Base-by-base conservation (phyloP, 1,284 basidiomycete genomes). In the Mycena sp. region DNA sequence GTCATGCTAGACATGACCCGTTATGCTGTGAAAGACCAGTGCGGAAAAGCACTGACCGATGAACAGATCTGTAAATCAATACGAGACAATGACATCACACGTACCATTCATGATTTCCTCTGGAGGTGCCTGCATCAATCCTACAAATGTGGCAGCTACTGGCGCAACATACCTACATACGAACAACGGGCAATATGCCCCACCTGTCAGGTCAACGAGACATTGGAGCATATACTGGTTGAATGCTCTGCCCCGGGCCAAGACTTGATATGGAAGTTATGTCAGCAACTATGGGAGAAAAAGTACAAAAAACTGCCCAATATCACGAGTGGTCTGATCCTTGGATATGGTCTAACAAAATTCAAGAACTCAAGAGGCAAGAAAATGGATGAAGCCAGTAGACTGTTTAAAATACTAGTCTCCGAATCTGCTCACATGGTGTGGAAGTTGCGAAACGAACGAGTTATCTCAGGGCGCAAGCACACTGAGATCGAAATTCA, bases 51-150 rank as follows among this genome's bases (percentile, higher is more conserved):
- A 1, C 71, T 73, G 10, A 62, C 60, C 0, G 63, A 72, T 44
- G 17, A 23, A 17, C 17, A 40, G 28, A 70, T 76, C 1, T 76
- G 75, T 74, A 44, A 40, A 23, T 65, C 67, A 0, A 35, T 73
- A 0, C 51, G 65, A 12, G 35, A 68, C 25, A 68, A 65, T 49
- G 67, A 73, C 49, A 44, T 78, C 14, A 37, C 69, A 0, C 57
- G 65, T 1, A 72, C 71, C 25, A 64, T 65, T 0, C 23, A 68
- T 5, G 67, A 72, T 48, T 79, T 76, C 66, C 37, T 79, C 11
- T 80, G 76, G 75, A 74, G 65, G 49, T 17, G 28, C 19, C 28
- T 54, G 12, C 52, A 54, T 25, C 52, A 54, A 44, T 44, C 41
- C 41, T 43, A 21, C n/a, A 43, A 43, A 43, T 21, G 17, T 43